Base-by-base conservation (phyloP, 495 filamentous ascomycete species). In the Tricharina praecox region DNA sequence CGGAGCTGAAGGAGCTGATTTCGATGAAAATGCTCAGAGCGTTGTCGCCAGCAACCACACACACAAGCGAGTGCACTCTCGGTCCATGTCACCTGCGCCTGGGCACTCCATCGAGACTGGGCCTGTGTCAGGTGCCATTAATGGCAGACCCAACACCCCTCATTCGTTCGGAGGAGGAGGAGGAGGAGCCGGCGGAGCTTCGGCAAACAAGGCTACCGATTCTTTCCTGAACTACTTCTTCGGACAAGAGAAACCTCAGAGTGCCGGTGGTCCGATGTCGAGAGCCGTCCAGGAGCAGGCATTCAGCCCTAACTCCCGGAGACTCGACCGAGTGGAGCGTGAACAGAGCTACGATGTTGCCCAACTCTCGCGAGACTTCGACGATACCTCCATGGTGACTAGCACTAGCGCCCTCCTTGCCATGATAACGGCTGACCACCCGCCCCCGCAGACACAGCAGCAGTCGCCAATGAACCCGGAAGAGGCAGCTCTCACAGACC, bases 201-300 rank as follows among this genome's bases (percentile, higher is more conserved):
- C 63, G 23, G 70, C 70, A 33, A 63, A 67, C 16, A 68, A 65
- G 39, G 68, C 70, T 36, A 76, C 78, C 33, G 92, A 96, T 66
- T 88, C 85, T 0, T 97, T 97, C 67, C 63, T 97, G 45, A 95
- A 87, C 62, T 97, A 96, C 62, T 97, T 97, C 68, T 97, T 97
- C 57, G 86, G 90, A 42, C 94, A 96, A 54, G 88, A 96, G 52
- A 84, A 83, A 10, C 66, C 43, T 1, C 21, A 26, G 11, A 2
- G 9, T 26, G 20, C 24, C 10, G 43, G 43, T 19, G 40, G 43
- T 46, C 2, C 43, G 5, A 33, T 43, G 21, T 11, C 23, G 2
- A 43, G 40, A n/a, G 24, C 40, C 13, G 23, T 20, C 13, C 19
- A 25, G 11, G 33, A 37, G 10, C 34, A 30, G 8, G n/a, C 33